A percentile compares a stretch with the other conserved stretches of the same genome.
Conservation (phyloP, 257 asterid genomes). For the Salvia rosmarinus region DNA sequence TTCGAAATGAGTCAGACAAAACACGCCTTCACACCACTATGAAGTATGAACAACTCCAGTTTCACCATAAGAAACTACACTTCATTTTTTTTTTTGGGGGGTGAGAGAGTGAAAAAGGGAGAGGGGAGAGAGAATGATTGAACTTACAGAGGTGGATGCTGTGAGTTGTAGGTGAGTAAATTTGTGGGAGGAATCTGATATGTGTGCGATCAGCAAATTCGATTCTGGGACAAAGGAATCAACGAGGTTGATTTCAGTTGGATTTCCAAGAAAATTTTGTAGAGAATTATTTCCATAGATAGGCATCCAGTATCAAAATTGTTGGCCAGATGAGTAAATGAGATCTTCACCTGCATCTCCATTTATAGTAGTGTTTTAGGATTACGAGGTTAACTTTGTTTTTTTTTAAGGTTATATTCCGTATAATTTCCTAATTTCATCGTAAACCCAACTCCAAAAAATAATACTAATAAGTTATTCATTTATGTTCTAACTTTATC, state of each 20-base stretch:
- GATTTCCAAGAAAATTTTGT: conserved; percentile 11
- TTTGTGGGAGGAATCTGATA: conserved; percentile 25
- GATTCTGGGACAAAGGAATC: conserved; percentile 31
- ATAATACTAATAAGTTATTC: too few relatives aligned
- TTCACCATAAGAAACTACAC: neutral
- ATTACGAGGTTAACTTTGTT: neutral
- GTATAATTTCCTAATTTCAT: neutral
- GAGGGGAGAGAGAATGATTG: too few relatives aligned
- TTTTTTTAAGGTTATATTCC: neutral
- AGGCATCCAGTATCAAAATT: conserved; percentile 12
- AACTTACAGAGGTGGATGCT: neutral
- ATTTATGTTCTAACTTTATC: neutral
- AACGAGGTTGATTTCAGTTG: conserved; percentile 27
- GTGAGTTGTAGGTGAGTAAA: conserved; percentile 17
- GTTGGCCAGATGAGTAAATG: conserved; percentile 30
- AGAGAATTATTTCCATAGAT: conserved; percentile 23
- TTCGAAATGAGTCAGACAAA: neutral
- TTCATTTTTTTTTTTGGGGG: too few relatives aligned
- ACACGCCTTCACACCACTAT: conserved; percentile 17
- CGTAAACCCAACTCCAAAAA: neutral
- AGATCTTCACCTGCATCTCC: conserved; percentile 36
- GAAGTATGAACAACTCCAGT: neutral
- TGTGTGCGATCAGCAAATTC: conserved; percentile 37
- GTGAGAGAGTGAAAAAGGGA: conserved; percentile 1
- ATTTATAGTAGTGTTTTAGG: conserved; percentile 36